Base-by-base conservation (phyloP, 495 filamentous ascomycete species). In the Daldinia loculata region DNA sequence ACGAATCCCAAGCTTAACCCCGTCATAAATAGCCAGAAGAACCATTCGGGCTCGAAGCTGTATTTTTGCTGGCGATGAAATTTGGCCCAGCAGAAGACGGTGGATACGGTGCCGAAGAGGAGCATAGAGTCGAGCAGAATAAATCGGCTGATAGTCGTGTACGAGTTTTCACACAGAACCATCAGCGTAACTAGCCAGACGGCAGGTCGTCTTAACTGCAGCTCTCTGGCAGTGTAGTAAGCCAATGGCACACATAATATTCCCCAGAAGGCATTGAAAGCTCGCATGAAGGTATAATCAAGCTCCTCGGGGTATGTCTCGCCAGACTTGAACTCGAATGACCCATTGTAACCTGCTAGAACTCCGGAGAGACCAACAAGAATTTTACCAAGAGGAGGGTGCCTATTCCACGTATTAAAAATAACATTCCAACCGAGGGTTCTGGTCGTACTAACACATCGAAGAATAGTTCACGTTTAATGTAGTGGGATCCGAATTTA, bases 381-480 rank as follows among this genome's bases (percentile, higher is more conserved):
- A 88, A 99, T 98, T 85, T 99, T 99, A 75, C 95, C 95, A 51
- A 98, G 88, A 51, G 95, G 95, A 59, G 95, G 95, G 79, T 99
- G 92, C 36, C 74, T 71, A 65, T 60, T 64, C 22, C 64, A 39
- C 66, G 66, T 71, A 70, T 74, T 65, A 66, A 63, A 64, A 59
- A 24, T 38, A 50, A 56, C 36, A 57, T 61, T 61, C 56, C 45
- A 61, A 52, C 58, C 43, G 52, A 41, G 34, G 5, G 43, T 60
- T 17, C 32, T 22, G 45, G 67, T 27, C 56, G 69, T 58, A 82
- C 80, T 76, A 76, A 81, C 36, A 98, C 95, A 86, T 99, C 95
- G 82, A 99, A 99, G 87, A 98, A 99, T 84, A 98, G 96, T 81
- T 98, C 96, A 74, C 95, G 92, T 76, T 99, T 98, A 64, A 99